These are phyloP conservation scores for Zymoseptoria ardabiliae DNA, from an alignment of 2,329 filamentous ascomycete species.

Conservation along the genomic window DNA sequence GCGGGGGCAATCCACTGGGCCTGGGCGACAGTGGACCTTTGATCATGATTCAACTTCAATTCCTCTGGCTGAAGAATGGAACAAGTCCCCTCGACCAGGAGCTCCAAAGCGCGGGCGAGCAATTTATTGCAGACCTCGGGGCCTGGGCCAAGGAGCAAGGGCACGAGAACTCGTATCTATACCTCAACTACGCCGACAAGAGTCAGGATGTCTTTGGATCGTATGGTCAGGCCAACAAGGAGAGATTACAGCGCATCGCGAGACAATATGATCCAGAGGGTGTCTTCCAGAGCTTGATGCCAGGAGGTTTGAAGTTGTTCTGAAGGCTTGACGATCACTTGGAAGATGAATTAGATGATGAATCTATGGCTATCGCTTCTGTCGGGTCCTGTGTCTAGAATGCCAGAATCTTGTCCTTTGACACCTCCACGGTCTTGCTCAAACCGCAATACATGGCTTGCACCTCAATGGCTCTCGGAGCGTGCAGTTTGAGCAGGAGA, in stretches of 20 bases:
- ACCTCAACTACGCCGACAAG: constrained; percentile 9
- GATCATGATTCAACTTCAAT: background rate
- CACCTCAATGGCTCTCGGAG: too few relatives aligned
- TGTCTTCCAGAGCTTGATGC: constrained; percentile 9
- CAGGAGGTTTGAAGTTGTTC: constrained; percentile 10
- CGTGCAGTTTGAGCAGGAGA: too few relatives aligned
- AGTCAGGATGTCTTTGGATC: constrained; percentile 5
- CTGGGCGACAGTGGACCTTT: background rate
- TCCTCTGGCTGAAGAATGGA: background rate
- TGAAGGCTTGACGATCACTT: background rate
- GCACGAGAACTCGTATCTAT: constrained; percentile 3
- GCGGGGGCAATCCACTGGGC: background rate
- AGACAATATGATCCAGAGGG: constrained; percentile 8
- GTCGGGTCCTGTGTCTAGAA: too few relatives aligned
- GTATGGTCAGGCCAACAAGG: constrained; percentile 9
- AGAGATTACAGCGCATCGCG: constrained; percentile 3
- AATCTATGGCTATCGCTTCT: too few relatives aligned
- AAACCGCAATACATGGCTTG: too few relatives aligned
- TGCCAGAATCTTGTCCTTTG: too few relatives aligned
- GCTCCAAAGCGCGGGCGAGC: background rate
- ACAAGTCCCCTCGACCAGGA: background rate
- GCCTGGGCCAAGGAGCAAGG: background rate
- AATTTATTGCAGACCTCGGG: background rate
- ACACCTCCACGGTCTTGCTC: too few relatives aligned
- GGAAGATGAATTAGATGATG: too few relatives aligned